phyloP scores from a whole-genome alignment of 768 basidiomycete genomes.

The Coprinopsis sp. region DNA sequence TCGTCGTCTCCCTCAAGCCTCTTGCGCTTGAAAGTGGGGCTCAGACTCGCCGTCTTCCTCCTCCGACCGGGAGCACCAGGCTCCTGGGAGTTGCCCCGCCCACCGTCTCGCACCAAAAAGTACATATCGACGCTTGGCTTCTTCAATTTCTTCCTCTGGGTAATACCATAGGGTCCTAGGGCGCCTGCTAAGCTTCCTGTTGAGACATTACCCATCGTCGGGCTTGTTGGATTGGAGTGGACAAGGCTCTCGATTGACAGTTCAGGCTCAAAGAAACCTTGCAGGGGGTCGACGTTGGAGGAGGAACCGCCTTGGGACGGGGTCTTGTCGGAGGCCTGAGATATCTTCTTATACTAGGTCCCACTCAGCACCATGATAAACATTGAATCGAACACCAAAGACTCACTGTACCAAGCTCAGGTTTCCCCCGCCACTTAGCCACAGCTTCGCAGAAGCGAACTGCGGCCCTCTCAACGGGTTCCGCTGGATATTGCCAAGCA shows the following conservation, averaged over 20 bases:
- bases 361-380: conserved; percentile 18
- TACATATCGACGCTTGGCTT: too few relatives aligned
- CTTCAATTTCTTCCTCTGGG: too few relatives aligned
- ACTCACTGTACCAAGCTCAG: conserved; percentile 74
- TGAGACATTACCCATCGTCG: too few relatives aligned
- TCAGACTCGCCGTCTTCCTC: too few relatives aligned
- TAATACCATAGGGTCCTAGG: too few relatives aligned
- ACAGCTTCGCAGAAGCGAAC: conserved; percentile 80
- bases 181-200: too few relatives aligned
- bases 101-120: too few relatives aligned
- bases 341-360: conserved; percentile 55
- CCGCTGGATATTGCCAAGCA: conserved; percentile 76
- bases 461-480: conserved; percentile 74
- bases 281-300: conserved; percentile 24
- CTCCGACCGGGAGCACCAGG: too few relatives aligned
- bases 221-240: conserved; percentile 66
- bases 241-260: conserved; percentile 65
- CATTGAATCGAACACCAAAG: conserved; percentile 7
- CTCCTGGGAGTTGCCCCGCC: too few relatives aligned
- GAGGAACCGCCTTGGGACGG: conserved; percentile 13
- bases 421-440: conserved; percentile 78
- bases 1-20: too few relatives aligned
- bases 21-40: too few relatives aligned
- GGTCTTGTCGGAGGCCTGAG: conserved; percentile 19
- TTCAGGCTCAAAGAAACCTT: conserved; percentile 13